A percentile compares a stretch with the other conserved stretches of the same genome.
Evolutionary conservation across 176 grass and related monocot genomes (phyloP).

Genomic region (Thalia dealbata): DNA sequence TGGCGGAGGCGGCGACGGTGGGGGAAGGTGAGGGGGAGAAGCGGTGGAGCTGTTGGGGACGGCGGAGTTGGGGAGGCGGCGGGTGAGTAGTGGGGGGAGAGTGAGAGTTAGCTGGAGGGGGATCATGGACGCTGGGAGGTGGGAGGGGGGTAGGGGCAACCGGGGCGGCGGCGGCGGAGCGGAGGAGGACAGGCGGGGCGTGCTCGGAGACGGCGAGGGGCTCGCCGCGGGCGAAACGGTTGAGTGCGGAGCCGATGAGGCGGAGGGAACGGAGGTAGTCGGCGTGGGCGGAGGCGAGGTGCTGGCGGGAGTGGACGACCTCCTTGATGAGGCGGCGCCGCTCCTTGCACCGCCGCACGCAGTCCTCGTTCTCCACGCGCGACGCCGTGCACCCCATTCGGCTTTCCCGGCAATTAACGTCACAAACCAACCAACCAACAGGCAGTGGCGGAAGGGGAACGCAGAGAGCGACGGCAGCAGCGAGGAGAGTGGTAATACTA

Average conservation of each 20-base stretch:
- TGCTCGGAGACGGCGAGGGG: constrained; percentile 78
- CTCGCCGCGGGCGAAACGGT: constrained; percentile 68
- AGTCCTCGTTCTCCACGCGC: constrained; percentile 89
- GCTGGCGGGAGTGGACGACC: constrained; percentile 70
- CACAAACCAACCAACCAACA: neutral
- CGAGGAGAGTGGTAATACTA: neutral
- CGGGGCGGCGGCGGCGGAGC: constrained; percentile 15
- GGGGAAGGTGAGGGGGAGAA: constrained; percentile 16
- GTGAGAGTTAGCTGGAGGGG: constrained; percentile 29
- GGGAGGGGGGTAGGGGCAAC: constrained; percentile 7
- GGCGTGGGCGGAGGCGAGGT: constrained; percentile 82
- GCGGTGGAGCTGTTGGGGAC: neutral
- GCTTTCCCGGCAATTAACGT: neutral
- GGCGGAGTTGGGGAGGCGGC: neutral
- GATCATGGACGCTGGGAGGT: constrained; percentile 18
- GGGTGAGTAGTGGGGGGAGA: constrained; percentile 13
- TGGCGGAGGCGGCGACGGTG: constrained; percentile 14
- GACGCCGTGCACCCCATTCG: constrained; percentile 86
- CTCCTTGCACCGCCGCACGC: constrained; percentile 98
- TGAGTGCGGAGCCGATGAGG: constrained; percentile 57
- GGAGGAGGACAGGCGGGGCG: constrained; percentile 71
- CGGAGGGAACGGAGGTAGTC: constrained; percentile 95
- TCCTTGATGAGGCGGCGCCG: constrained; percentile 80
- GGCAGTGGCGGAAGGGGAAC: neutral
- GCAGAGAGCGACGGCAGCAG: neutral